Evolutionary conservation across 139 green algal genomes (phyloP).

Genomic region (Ulvella scutata): DNA sequence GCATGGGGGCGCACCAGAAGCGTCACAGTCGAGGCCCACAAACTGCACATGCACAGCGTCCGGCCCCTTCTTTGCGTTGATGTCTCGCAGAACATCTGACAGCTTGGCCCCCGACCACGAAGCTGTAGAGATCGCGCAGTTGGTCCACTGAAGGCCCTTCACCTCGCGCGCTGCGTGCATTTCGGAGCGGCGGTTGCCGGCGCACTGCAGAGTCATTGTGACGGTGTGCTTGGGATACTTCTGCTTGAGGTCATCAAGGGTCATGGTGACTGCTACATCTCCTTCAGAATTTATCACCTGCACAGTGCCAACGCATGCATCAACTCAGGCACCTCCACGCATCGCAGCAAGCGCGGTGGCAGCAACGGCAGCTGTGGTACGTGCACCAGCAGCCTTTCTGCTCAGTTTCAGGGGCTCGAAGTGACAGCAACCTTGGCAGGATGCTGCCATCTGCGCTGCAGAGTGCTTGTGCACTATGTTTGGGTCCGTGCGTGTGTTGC

Average conservation of each 20-base stretch:
- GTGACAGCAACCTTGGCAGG: too few relatives aligned
- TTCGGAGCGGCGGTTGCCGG: conserved; percentile 66
- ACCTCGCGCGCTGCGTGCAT: conserved; percentile 35
- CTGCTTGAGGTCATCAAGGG: conserved; percentile 48
- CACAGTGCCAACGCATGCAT: background rate
- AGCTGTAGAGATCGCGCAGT: conserved; percentile 51
- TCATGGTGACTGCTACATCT: conserved; percentile 15
- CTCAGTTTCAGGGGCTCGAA: too few relatives aligned
- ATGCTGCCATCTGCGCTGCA: too few relatives aligned
- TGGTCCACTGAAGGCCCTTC: conserved; percentile 63
- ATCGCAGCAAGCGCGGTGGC: too few relatives aligned
- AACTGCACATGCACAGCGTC: conserved; percentile 48
- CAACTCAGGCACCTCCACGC: too few relatives aligned
- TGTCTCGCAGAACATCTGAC: conserved; percentile 53
- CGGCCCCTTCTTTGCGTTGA: conserved; percentile 13
- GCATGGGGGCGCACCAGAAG: background rate
- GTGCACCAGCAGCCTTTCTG: too few relatives aligned
- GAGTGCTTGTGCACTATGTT: too few relatives aligned
- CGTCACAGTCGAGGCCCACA: conserved; percentile 48
- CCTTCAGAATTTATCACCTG: background rate
- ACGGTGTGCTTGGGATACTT: conserved; percentile 60
- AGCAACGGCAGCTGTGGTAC: too few relatives aligned
- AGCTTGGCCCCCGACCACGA: conserved; percentile 59
- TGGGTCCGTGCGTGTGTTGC: too few relatives aligned
- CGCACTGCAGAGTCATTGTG: conserved; percentile 60